These are phyloP conservation scores for Cupressus sempervirens DNA, from an alignment of 75 land plant species.

Conservation along the genomic window DNA sequence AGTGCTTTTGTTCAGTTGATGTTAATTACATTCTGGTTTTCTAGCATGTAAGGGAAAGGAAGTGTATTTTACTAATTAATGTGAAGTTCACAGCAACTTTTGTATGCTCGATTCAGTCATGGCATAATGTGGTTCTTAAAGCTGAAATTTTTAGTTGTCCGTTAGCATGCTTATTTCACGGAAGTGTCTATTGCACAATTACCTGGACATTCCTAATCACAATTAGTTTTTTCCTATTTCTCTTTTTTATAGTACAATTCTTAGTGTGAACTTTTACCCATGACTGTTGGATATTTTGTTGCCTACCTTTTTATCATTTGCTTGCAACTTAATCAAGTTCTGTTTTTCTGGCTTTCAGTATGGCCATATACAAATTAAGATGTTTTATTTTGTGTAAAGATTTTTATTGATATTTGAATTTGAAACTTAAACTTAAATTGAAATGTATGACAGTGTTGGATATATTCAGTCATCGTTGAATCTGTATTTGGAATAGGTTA, in stretches of 20 bases:
- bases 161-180: constrained; percentile 5
- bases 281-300: background rate
- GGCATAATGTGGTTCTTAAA: background rate
- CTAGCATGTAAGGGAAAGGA: background rate
- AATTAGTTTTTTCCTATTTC: background rate
- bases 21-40: background rate
- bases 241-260: background rate
- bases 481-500: background rate
- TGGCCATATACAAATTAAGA: background rate
- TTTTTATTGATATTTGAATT: background rate
- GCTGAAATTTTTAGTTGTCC: background rate
- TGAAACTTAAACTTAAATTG: background rate
- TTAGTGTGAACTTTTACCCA: background rate
- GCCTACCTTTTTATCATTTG: background rate
- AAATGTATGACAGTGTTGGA: background rate
- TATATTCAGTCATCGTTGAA: background rate
- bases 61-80: background rate
- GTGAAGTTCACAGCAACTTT: background rate
- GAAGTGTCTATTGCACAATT: background rate
- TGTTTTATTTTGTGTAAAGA: background rate
- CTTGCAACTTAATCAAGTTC: background rate
- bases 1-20: background rate
- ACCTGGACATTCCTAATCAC: background rate
- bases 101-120: background rate
- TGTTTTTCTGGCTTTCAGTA: background rate